Evolutionary conservation across 257 asterid genomes (phyloP), one percentile per base, ranked within the genome.

Genomic region (Orobanche coerulescens): DNA sequence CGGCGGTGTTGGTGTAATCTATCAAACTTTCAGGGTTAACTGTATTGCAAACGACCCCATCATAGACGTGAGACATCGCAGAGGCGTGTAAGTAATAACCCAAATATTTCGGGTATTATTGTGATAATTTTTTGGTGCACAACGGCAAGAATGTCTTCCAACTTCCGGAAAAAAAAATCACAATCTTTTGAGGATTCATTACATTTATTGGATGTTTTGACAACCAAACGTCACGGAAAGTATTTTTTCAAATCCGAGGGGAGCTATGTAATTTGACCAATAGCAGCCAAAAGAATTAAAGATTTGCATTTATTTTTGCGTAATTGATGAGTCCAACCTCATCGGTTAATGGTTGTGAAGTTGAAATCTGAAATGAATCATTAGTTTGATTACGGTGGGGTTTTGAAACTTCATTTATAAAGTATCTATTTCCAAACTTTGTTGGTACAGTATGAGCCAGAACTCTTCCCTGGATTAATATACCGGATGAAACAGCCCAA

Each of bases 401-500:
- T 36, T 19, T 11, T 11, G 48, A 34, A 10, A 9, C 9, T 49
- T 7, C 36, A 34, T 10, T 44, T 55, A 33, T 20, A n/a, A n/a
- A 26, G 16, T 50, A 42, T 39, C 60, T 26, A 61, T 58, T 37
- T 12, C 31, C 5, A 37, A 15, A 18, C 6, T 70, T 70, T 67
- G 22, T 22, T 59, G 43, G 44, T 67, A 18, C 74, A 73, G 78
- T 76, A 76, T 37, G 82, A 73, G 66, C 79, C 82, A 1, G 82
- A 76, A 34, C 51, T 76, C 11, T 76, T 76, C 67, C 82, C 82
- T 8, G 82, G 79, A n/a, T 43, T 76, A 54, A 73, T 61, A 52
- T 76, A 76, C 53, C 68, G 78, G 23, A 76, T 76, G 81, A 65
- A 68, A 54, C 67, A 76, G 65, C 81, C 81, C 4, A 76, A 76